These are phyloP conservation scores for Sindora glabra DNA, from an alignment of 306 rosid genomes.

Conservation along the genomic window DNA sequence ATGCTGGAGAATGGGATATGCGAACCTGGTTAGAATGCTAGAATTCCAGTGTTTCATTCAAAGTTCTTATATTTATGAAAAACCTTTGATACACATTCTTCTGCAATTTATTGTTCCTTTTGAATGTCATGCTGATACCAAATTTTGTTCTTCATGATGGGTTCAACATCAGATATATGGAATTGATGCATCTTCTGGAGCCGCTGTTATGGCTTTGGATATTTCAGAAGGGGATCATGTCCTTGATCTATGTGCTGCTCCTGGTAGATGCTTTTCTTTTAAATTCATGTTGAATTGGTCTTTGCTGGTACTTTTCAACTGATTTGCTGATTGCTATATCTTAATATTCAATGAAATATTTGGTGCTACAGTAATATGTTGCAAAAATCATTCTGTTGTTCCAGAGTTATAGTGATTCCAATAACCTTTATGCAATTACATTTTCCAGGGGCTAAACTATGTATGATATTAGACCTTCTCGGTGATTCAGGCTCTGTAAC, in stretches of 20 bases:
- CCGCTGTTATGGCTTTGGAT: conserved; percentile 73
- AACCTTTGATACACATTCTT: not conserved
- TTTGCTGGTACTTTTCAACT: not conserved
- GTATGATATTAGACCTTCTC: conserved; percentile 74
- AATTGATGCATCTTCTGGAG: conserved; percentile 96
- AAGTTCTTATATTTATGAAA: not conserved
- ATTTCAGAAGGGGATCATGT: conserved; percentile 73
- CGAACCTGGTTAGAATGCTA: too few relatives aligned
- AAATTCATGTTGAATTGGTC: not conserved
- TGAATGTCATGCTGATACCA: not conserved
- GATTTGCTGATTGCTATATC: too few relatives aligned
- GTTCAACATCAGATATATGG: conserved; percentile 60
- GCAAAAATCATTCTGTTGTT: too few relatives aligned
- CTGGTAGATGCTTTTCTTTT: conserved; percentile 37
- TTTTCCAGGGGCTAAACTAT: conserved; percentile 83
- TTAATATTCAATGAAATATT: not conserved
- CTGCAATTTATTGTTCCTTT: not conserved
- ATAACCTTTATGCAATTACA: not conserved
- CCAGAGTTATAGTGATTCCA: not conserved
- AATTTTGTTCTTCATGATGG: not conserved
- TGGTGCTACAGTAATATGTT: not conserved
- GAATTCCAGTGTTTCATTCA: not conserved
- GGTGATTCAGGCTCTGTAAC: conserved; percentile 73
- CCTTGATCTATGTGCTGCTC: conserved; percentile 97
- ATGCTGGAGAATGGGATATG: too few relatives aligned